Evolutionary conservation across 192 early-diverging fungal genomes (phyloP), one percentile per base, ranked within the genome.

Genomic region (Neocallimastix lanati): DNA sequence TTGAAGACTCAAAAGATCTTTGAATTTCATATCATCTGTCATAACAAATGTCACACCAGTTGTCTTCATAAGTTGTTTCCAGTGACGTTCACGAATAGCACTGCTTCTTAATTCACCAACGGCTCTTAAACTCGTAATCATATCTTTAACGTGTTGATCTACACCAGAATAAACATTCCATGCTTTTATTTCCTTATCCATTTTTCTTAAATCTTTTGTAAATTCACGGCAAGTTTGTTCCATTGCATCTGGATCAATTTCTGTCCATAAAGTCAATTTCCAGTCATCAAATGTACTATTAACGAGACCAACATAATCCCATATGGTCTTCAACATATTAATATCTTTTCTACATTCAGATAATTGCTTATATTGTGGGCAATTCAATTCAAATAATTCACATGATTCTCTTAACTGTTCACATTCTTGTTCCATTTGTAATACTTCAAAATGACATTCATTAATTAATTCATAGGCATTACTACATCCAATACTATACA

Each of bases 61-160:
- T 29, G 89, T 91, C 80, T 91, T 90, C 90, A 91, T 90, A 76
- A 91, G 82, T 82, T 91, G 90, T 78, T 90, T 91, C 90, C 90
- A 91, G 82, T 91, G 90, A 18, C 90, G 85, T 30, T 91, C 90
- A 28, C 90, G 88, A 76, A 91, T 90, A 28, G 90, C 89, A 77
- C 83, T 88, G 82, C 89, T 91, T 37, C 90, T 76, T 9, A 91
- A 82, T 81, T 91, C 90, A 21, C 89, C 90, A 30, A 90, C 90
- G 18, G 89, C 90, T 14, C 89, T 78, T 79, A 91, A 82, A 78
- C 82, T 83, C 7, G 90, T 91, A 28, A 91, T 86, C 90, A 91
- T 91, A 80, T 91, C 89, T 80, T 91, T 91, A 14, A 91, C 90
- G 81, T 85, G 87, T 81, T 91, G 89, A 79, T 91, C 90, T 4